Evolutionary conservation across 371 early-diverging fungal genomes (phyloP).

Genomic region (Apophysomyces variabilis): DNA sequence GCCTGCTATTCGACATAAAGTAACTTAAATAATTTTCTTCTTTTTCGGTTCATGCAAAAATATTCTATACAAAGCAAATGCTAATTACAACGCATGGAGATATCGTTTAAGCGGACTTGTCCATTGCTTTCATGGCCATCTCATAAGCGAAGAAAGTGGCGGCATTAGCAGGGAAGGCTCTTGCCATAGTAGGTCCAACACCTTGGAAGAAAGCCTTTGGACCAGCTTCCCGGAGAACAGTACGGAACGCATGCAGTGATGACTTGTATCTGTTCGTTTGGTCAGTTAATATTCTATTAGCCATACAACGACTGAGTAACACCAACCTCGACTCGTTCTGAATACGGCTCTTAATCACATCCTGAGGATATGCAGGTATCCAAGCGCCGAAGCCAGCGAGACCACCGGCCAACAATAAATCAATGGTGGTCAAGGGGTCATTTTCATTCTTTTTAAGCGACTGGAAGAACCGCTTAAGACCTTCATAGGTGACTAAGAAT

Average conservation of each 20-base stretch:
- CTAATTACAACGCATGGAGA: slow-evolving; percentile 1
- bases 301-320: not conserved
- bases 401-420: slow-evolving; percentile 84
- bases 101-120: not conserved
- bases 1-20: too few relatives aligned
- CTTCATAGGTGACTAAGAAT: slow-evolving; percentile 68
- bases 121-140: slow-evolving; percentile 67
- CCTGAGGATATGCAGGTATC: slow-evolving; percentile 89
- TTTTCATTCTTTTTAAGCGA: slow-evolving; percentile 52
- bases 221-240: slow-evolving; percentile 53
- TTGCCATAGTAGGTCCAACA: slow-evolving; percentile 83
- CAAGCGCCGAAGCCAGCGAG: slow-evolving; percentile 85
- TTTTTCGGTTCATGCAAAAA: slow-evolving; percentile 12
- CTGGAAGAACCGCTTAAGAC: slow-evolving; percentile 60
- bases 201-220: slow-evolving; percentile 76
- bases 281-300: not conserved
- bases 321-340: slow-evolving; percentile 61
- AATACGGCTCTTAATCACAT: slow-evolving; percentile 85
- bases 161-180: slow-evolving; percentile 93
- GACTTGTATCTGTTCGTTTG: slow-evolving; percentile 29
- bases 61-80: slow-evolving; percentile 10
- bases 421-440: slow-evolving; percentile 52
- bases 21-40: not conserved
- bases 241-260: slow-evolving; percentile 38
- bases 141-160: slow-evolving; percentile 86